Percentiles rank a stretch among this genome's conserved stretches.
Evolutionary conservation across 306 rosid genomes (phyloP).

Genomic region (Lablab purpureus): DNA sequence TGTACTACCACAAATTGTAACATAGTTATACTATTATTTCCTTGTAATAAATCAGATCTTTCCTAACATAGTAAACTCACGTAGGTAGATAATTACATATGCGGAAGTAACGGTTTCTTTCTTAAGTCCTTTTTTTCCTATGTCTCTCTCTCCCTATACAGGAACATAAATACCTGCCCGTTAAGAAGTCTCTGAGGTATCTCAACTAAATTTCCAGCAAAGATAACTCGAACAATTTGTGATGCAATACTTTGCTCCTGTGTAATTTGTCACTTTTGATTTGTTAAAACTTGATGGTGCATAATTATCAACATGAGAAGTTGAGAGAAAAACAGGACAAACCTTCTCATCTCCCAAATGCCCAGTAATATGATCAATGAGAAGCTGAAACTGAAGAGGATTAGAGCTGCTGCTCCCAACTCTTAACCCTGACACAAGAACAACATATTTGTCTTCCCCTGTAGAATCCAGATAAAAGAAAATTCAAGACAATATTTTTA

Average conservation of each 20-base stretch:
- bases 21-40: not conserved
- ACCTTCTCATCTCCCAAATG: slow-evolving; percentile 97
- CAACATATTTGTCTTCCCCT: slow-evolving; percentile 89
- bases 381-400: slow-evolving; percentile 95
- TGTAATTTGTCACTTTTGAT: slow-evolving; percentile 46
- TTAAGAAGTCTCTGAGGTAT: slow-evolving; percentile 71
- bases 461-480: slow-evolving; percentile 47
- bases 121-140: not conserved
- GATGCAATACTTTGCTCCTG: slow-evolving; percentile 92
- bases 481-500: slow-evolving; percentile 20
- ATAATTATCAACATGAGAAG: slow-evolving; percentile 39
- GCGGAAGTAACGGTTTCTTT: slow-evolving; percentile 9
- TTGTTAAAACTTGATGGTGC: slow-evolving; percentile 44
- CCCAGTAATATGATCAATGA: slow-evolving; percentile 94
- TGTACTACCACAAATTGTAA: not conserved
- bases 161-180: slow-evolving; percentile 76
- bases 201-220: slow-evolving; percentile 92
- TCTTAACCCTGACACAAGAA: slow-evolving; percentile 83
- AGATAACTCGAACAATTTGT: slow-evolving; percentile 78
- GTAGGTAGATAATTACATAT: slow-evolving; percentile 19
- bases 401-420: slow-evolving; percentile 79
- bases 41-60: slow-evolving; percentile 4
- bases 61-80: not conserved
- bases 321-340: slow-evolving; percentile 42
- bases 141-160: not conserved